Base-by-base conservation (phyloP, 2,329 filamentous ascomycete species). In the Penicillium italicum region DNA sequence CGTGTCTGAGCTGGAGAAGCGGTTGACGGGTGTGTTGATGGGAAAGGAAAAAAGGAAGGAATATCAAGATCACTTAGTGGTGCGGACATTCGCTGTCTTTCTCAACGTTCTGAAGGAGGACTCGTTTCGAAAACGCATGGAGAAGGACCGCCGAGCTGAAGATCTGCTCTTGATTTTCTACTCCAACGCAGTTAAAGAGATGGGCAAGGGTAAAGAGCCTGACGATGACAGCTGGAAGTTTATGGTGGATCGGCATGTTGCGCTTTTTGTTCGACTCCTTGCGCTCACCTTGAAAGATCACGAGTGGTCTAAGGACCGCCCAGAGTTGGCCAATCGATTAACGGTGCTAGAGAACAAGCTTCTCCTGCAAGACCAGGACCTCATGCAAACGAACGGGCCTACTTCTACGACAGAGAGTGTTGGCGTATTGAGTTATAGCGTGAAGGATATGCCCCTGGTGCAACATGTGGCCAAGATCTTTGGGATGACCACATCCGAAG, bases 391-490 rank as follows among this genome's bases (percentile, higher is more conserved):
- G 66, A 63, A 77, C 82, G 80, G 85, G 14, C 75, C 85, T 22
- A 61, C 63, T 34, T 84, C 83, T 45, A 89, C 87, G 9, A 82
- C 94, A 60, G 93, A 97, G 72, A 89, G 93, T 22, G 82, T 89
- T 54, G 84, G 91, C 3, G 91, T 93, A 11, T 78, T 95, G 55
- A 94, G 86, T 68, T 90, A 96, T 73, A 90, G 97, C 73, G 88
- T 97, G 69, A 96, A 94, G 74, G 94, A 99, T 70, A 99, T 99
- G 94, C 87, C 87, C 36, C 83, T 97, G 75, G 94, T 96, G 28
- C 88, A 94, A 71, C 84, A 88, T 34, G 92, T 99, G 26, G 89
- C 88, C 48, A 87, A 83, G 65, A 89, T 97, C 60, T 99, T 97
- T 74, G 89, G 88, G 42, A 81, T 93, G 56, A 85, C 86, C 41